Percentiles rank a stretch among this genome's conserved stretches.
Conservation (phyloP, 1,284 basidiomycete genomes). For the Psilocybe mexicana region DNA sequence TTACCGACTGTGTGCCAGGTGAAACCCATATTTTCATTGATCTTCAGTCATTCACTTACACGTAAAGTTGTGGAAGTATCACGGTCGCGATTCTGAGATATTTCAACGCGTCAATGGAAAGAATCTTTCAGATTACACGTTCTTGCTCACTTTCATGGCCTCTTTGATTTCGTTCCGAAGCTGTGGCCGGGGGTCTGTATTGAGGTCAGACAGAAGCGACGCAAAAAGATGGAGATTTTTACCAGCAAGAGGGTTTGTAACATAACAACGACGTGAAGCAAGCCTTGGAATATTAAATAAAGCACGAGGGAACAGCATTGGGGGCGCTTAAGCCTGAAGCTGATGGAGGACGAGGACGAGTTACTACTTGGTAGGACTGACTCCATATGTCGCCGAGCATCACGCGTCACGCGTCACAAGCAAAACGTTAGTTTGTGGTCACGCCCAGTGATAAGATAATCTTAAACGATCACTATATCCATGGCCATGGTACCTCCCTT, state of each 20-base stretch:
- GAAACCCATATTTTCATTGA: background rate
- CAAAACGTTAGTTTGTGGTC: too few species aligned
- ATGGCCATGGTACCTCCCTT: conserved; percentile 30
- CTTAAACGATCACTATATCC: background rate
- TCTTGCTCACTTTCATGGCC: conserved; percentile 59
- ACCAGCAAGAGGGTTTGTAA: conserved; percentile 3
- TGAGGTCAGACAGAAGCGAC: background rate
- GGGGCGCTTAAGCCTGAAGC: background rate
- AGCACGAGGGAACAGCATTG: background rate
- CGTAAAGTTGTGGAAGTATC: conserved; percentile 59
- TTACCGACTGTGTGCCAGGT: conserved; percentile 49
- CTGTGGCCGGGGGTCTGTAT: conserved; percentile 45
- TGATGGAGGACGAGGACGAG: background rate
- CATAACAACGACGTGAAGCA: background rate
- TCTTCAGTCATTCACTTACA: conserved; percentile 37
- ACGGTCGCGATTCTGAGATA: conserved; percentile 51
- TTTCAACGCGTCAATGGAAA: background rate
- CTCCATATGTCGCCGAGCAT: too few species aligned
- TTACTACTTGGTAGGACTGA: background rate
- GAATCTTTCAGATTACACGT: background rate
- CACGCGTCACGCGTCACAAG: too few species aligned
- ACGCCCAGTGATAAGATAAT: too few species aligned
- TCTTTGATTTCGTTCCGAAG: conserved; percentile 49
- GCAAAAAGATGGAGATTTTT: background rate
- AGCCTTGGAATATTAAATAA: background rate